A percentile compares a stretch with the other conserved stretches of the same genome.
These are phyloP conservation scores for Globisporangium cystogenes DNA, from an alignment of 352 stramenopile genomes.

Conservation along the genomic window DNA sequence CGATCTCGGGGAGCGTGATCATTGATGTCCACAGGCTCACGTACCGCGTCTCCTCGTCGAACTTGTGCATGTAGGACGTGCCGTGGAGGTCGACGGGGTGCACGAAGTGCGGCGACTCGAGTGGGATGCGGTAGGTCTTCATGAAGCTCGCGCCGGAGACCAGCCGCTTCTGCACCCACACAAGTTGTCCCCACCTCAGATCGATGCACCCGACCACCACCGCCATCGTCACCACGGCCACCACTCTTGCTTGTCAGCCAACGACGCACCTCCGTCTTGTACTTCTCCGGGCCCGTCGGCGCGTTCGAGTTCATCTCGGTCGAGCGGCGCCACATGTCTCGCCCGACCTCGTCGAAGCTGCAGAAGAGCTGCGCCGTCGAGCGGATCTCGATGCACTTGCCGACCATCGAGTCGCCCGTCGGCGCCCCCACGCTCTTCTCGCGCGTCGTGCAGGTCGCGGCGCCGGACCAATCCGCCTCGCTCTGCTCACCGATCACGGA, in stretches of 20 bases:
- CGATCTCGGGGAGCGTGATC: not conserved
- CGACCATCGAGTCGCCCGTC: not conserved
- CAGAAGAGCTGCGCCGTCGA: conserved; percentile 1
- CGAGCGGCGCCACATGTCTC: conserved; percentile 2
- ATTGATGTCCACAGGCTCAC: conserved; percentile 5
- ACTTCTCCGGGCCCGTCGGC: not conserved
- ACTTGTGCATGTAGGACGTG: conserved; percentile 10
- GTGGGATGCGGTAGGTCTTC: conserved; percentile 1
- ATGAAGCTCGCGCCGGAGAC: not conserved
- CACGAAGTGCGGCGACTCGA: not conserved
- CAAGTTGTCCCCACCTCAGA: not conserved
- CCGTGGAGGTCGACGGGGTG: conserved; percentile 3
- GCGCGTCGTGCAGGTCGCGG: not conserved
- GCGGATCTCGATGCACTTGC: conserved; percentile 2
- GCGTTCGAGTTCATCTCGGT: not conserved
- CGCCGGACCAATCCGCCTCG: not conserved
- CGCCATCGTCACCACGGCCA: too few species aligned
- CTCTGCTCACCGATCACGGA: not conserved
- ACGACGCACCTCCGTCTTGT: not conserved
- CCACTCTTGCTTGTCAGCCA: too few species aligned
- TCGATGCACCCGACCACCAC: not conserved
- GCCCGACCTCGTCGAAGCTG: conserved; percentile 6
- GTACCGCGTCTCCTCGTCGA: conserved; percentile 5
- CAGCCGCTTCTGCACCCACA: not conserved
- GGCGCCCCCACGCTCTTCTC: not conserved